Percentiles rank a stretch among this genome's conserved stretches.
These are phyloP conservation scores for Coprinopsis strossmayeri DNA, from an alignment of 768 basidiomycete genomes.

Conservation along the genomic window DNA sequence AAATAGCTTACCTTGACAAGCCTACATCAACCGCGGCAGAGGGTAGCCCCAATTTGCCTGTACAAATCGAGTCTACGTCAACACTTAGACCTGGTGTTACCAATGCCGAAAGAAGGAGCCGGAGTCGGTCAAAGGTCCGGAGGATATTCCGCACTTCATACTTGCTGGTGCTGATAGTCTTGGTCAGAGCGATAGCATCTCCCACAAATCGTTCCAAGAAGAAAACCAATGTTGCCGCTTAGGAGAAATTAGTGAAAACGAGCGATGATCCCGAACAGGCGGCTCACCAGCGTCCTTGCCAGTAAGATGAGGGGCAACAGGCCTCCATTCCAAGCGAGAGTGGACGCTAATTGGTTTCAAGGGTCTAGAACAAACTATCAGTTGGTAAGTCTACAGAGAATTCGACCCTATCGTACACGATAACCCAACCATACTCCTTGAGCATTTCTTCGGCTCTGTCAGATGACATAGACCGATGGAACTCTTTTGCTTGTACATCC, in stretches of 20 bases:
- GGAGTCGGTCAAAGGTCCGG: slow-evolving; percentile 47
- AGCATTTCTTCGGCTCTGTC: slow-evolving; percentile 77
- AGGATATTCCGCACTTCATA: slow-evolving; percentile 35
- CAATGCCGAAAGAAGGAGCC: slow-evolving; percentile 53
- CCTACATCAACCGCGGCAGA: slow-evolving; percentile 36
- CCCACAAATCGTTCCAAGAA: slow-evolving; percentile 47
- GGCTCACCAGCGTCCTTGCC: slow-evolving; percentile 20
- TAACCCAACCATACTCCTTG: slow-evolving; percentile 64
- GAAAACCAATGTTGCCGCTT: slow-evolving; percentile 45
- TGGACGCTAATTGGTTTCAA: slow-evolving; percentile 15
- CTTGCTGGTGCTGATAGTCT: slow-evolving; percentile 41
- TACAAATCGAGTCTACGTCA: slow-evolving; percentile 66
- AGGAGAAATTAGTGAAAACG: background rate
- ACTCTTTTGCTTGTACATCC: slow-evolving; percentile 78
- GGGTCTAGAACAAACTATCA: background rate
- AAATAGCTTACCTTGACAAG: slow-evolving; percentile 37
- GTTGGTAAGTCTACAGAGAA: no score
- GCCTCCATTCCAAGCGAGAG: slow-evolving; percentile 19
- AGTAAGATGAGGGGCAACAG: slow-evolving; percentile 15
- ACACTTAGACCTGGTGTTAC: slow-evolving; percentile 65
- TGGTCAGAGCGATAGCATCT: slow-evolving; percentile 41
- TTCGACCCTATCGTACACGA: no score
- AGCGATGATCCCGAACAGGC: background rate
- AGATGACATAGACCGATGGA: slow-evolving; percentile 73
- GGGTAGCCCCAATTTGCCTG: slow-evolving; percentile 44